Evolutionary conservation across 441 rosid genomes (phyloP), one percentile per base, ranked within the genome.

Genomic region (Erodium trifolium): DNA sequence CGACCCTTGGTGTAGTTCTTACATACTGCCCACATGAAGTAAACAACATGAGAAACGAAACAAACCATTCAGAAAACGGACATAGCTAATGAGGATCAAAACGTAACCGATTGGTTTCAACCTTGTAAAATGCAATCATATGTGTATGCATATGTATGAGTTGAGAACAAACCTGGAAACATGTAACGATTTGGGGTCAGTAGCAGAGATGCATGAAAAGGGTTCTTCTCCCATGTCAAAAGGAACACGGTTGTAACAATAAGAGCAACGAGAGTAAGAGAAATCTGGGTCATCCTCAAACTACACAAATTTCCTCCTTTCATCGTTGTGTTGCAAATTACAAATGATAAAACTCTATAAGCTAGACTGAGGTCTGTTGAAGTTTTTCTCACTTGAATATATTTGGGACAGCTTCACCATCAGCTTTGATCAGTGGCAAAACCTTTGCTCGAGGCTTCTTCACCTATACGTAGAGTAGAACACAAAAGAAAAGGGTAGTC

Each of bases 1-100:
- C 75, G 82, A 53, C 96, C 96, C 74, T 86, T 86, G 68, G 93
- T 85, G 78, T 84, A 88, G 78, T 88, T 88, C 47, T 41, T 41
- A 82, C 98, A 92, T 64, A 69, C 98, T 90, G 87, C 75, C 73
- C 23, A 66, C 43, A 39, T 23, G 65, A 67, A 73, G 57, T 19
- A 68, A 63, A 1, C 62, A 62, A 18, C 66, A 34, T 70, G 31
- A 72, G 57, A 59, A 45, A 39, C 19, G 0, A 19, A 19, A 11
- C 10, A 16, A 57, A 27, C 60, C 12, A 27, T 62, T n/a, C 11
- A 4, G 27, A 66, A 51, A 18, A 8, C 6, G 23, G 19, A 34
- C 29, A 47, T 65, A 27, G 12, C 4, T 12, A 14, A 14, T 19
- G 59, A 3, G 4, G 17, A 16, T 67, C 29, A 4, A 62, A 27